Evolutionary conservation across 2,329 filamentous ascomycete species (phyloP).

Genomic region (Lithohypha guttulata): DNA sequence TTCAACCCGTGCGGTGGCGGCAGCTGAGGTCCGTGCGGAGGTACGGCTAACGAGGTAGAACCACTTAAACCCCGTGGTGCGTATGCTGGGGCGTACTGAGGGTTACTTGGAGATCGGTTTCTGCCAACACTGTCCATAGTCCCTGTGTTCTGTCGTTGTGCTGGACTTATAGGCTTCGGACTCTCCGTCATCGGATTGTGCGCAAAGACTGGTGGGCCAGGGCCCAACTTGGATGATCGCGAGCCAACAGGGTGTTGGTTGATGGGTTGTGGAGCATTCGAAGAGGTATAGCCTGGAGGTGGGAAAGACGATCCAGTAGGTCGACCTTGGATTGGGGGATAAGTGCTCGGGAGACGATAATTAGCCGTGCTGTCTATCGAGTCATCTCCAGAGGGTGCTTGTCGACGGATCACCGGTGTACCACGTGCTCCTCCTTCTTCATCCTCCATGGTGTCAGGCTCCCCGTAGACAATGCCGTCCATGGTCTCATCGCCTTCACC

Average conservation of each 20-base stretch:
- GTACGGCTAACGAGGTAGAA: slow-evolving; percentile 25
- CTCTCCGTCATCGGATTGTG: slow-evolving; percentile 72
- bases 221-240: not conserved
- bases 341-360: slow-evolving; percentile 60
- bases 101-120: slow-evolving; percentile 35
- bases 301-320: slow-evolving; percentile 50
- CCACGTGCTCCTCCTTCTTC: slow-evolving; percentile 33
- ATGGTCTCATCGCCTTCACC: slow-evolving; percentile 47
- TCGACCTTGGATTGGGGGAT: slow-evolving; percentile 55
- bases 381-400: slow-evolving; percentile 48
- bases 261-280: slow-evolving; percentile 22
- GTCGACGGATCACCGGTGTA: slow-evolving; percentile 65
- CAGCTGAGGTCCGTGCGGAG: slow-evolving; percentile 33
- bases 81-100: slow-evolving; percentile 31
- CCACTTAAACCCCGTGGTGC: slow-evolving; percentile 20
- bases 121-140: slow-evolving; percentile 27
- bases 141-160: slow-evolving; percentile 25
- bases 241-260: slow-evolving; percentile 6
- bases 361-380: slow-evolving; percentile 26
- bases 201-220: slow-evolving; percentile 44
- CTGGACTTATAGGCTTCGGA: slow-evolving; percentile 62
- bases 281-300: slow-evolving; percentile 45
- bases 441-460: slow-evolving; percentile 40
- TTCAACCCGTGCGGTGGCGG: slow-evolving; percentile 34
- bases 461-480: slow-evolving; percentile 52